Conservation (phyloP, 768 basidiomycete species). For the Lentinula sp. region DNA sequence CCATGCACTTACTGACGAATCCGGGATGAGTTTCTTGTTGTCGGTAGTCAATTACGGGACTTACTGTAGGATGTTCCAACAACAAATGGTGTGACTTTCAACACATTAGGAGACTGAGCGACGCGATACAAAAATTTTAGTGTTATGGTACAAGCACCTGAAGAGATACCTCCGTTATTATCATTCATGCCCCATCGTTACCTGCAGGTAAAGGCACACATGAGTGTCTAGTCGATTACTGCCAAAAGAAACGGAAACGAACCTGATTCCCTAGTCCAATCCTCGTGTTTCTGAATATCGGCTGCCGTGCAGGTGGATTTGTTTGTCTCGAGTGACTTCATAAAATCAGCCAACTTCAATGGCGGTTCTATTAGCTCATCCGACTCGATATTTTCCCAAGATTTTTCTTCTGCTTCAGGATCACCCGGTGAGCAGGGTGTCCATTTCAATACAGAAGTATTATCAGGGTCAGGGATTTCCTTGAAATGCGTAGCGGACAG, state of each 20-base stretch:
- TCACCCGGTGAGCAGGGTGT: slow-evolving; percentile 98
- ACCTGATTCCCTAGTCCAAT: slow-evolving; percentile 86
- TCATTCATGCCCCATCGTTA: slow-evolving; percentile 4
- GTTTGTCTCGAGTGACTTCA: slow-evolving; percentile 71
- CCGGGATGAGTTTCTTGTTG: too few species aligned
- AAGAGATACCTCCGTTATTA: too few species aligned
- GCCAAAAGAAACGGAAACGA: slow-evolving; percentile 17
- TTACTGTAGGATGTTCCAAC: too few species aligned
- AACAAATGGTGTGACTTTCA: too few species aligned
- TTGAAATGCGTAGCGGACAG: slow-evolving; percentile 96
- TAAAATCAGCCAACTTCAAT: slow-evolving; percentile 70
- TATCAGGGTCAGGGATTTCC: slow-evolving; percentile 26
- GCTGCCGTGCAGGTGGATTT: slow-evolving; percentile 85
- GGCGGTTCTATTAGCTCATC: slow-evolving; percentile 90
- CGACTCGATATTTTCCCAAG: slow-evolving; percentile 82
- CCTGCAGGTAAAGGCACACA: background rate
- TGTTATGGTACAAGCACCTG: too few species aligned
- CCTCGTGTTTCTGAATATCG: slow-evolving; percentile 79
- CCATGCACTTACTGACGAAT: too few species aligned
- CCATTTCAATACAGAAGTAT: slow-evolving; percentile 46
- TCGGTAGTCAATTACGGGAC: too few species aligned
- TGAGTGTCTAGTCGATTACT: background rate
- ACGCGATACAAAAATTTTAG: too few species aligned
- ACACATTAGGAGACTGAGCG: too few species aligned
- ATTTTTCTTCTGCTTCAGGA: slow-evolving; percentile 74